These are phyloP conservation scores for Coniochaeta hoffmannii DNA, from an alignment of 2,329 filamentous ascomycete species.

Conservation along the genomic window DNA sequence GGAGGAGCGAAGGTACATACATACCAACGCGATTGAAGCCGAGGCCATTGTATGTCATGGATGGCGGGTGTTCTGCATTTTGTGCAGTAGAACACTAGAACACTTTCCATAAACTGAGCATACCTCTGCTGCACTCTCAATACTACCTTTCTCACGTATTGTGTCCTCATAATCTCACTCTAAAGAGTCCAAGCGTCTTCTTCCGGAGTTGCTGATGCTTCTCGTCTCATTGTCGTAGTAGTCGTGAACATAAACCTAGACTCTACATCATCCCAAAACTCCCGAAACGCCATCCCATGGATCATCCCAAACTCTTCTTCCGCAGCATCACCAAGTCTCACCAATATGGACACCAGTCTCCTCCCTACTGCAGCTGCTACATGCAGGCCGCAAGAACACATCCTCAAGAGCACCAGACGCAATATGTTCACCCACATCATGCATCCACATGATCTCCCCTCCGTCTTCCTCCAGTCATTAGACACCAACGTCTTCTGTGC, in stretches of 20 bases:
- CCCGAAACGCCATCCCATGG: not conserved
- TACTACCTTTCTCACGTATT: not conserved
- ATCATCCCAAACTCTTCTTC: not conserved
- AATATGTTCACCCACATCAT: too few species aligned
- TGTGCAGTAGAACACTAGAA: not conserved
- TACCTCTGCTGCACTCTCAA: slow-evolving; percentile 1
- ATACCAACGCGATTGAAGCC: not conserved
- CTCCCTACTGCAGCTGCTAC: too few species aligned
- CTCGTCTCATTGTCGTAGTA: not conserved
- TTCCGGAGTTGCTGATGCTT: too few species aligned
- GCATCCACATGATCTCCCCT: too few species aligned
- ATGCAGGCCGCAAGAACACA: too few species aligned
- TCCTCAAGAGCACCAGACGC: too few species aligned
- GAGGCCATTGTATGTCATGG: not conserved
- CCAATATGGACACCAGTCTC: not conserved
- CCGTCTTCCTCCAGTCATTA: too few species aligned
- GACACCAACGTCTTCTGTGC: not conserved
- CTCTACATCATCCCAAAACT: not conserved
- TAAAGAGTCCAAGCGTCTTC: too few species aligned
- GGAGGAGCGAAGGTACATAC: not conserved
- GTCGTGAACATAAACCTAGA: too few species aligned
- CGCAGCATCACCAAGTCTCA: not conserved
- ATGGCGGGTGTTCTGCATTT: not conserved
- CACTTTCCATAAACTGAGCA: not conserved
- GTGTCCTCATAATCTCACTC: too few species aligned